phyloP scores from a whole-genome alignment of 2,329 filamentous ascomycete species.

The Penicillium psychrosexuale region DNA sequence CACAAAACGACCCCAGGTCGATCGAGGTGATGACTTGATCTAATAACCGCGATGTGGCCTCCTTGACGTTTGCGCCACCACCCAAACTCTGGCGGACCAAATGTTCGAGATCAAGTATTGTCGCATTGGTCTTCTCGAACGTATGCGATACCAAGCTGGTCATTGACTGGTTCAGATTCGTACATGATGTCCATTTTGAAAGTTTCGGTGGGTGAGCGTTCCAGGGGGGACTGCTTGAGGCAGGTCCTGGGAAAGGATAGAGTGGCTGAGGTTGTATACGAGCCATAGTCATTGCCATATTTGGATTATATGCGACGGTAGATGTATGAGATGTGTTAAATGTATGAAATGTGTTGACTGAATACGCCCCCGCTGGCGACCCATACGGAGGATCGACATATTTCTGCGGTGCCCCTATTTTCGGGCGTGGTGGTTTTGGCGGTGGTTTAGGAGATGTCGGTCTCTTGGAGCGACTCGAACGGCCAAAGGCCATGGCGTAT shows the following conservation, averaged over 20 bases:
- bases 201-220: background rate
- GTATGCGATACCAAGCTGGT: slow-evolving; percentile 18
- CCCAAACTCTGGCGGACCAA: slow-evolving; percentile 40
- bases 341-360: slow-evolving; percentile 4
- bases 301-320: background rate
- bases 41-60: slow-evolving; percentile 61
- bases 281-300: slow-evolving; percentile 1
- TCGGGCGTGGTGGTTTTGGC: slow-evolving; percentile 6
- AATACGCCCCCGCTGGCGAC: background rate
- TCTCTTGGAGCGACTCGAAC: background rate
- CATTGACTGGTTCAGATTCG: slow-evolving; percentile 13
- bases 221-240: background rate
- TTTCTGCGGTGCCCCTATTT: background rate
- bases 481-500: slow-evolving; percentile 3
- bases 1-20: slow-evolving; percentile 59
- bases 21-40: slow-evolving; percentile 69
- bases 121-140: slow-evolving; percentile 18
- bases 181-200: slow-evolving; percentile 12
- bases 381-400: background rate
- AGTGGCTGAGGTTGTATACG: background rate
- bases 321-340: background rate
- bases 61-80: slow-evolving; percentile 40
- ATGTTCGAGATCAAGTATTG: slow-evolving; percentile 25
- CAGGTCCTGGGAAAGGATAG: background rate
- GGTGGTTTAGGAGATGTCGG: background rate